phyloP scores from a whole-genome alignment of 352 stramenopile genomes.

The Pythium vanterpoolii region DNA sequence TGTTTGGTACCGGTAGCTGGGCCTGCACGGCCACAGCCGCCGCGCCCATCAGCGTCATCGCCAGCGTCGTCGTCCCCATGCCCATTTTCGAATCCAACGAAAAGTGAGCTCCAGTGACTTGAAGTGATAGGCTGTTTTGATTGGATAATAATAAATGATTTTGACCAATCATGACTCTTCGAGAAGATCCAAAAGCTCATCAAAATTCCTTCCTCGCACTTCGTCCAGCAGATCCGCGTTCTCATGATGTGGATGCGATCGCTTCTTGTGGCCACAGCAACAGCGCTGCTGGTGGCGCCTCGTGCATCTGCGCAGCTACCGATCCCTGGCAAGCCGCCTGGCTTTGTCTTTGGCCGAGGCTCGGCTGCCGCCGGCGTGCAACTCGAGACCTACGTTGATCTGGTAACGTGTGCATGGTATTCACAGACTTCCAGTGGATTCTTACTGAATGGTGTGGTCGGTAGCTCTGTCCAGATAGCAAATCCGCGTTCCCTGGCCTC shows the following conservation, averaged over 20 bases:
- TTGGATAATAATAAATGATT: constrained; percentile 19
- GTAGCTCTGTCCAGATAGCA: constrained; percentile 36
- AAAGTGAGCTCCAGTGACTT: constrained; percentile 8
- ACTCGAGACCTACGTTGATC: constrained; percentile 79
- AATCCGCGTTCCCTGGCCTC: constrained; percentile 30
- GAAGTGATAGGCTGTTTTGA: constrained; percentile 8
- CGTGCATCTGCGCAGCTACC: constrained; percentile 39
- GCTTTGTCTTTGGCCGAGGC: constrained; percentile 56
- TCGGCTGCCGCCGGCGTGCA: constrained; percentile 56
- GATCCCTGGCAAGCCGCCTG: constrained; percentile 55
- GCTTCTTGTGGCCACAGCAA: not conserved
- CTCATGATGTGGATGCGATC: constrained; percentile 11
- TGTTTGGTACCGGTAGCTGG: constrained; percentile 60
- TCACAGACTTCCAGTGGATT: not conserved
- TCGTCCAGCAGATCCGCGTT: too few species aligned
- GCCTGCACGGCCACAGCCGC: constrained; percentile 19
- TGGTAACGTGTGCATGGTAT: constrained; percentile 27
- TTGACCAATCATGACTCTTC: constrained; percentile 10
- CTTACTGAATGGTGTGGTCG: not conserved
- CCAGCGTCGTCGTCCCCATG: constrained; percentile 23
- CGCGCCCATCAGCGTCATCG: constrained; percentile 7
- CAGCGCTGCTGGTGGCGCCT: constrained; percentile 1
- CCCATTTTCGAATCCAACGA: not conserved
- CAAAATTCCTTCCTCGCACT: constrained; percentile 6
- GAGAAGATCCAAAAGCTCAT: not conserved